Evolutionary conservation across 805 yeast genomes (phyloP).

Genomic region (Lipomyces spencermartinsiae): DNA sequence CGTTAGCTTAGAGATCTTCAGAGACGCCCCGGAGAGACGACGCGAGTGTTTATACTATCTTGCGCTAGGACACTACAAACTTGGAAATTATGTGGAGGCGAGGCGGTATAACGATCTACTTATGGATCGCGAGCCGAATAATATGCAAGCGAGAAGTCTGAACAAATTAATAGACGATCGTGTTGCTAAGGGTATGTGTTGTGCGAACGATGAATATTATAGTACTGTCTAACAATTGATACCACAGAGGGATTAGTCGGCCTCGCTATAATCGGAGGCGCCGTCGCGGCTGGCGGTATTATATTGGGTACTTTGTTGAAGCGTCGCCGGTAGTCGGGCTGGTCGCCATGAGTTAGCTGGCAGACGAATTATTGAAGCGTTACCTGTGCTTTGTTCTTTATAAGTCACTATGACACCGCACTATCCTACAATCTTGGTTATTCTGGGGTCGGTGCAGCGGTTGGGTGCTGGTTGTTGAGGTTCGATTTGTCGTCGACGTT

Average conservation of each 20-base stretch:
- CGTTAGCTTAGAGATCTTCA: conserved; percentile 51
- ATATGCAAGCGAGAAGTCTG: conserved; percentile 74
- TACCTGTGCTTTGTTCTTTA: background rate
- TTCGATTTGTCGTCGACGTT: background rate
- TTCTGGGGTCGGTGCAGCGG: background rate
- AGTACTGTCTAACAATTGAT: background rate
- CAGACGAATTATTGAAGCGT: background rate
- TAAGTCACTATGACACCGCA: background rate
- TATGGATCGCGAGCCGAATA: conserved; percentile 80
- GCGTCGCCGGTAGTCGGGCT: conserved; percentile 10
- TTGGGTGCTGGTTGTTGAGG: background rate
- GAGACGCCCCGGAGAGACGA: conserved; percentile 80
- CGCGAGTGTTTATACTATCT: conserved; percentile 89
- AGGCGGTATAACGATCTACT: conserved; percentile 83
- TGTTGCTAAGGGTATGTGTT: conserved; percentile 61
- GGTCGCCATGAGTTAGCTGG: background rate
- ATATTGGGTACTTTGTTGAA: conserved; percentile 46
- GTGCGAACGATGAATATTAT: background rate
- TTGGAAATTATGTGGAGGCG: conserved; percentile 86
- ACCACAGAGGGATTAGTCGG: conserved; percentile 82
- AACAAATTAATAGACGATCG: conserved; percentile 81
- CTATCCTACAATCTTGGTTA: background rate
- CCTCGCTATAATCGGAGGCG: conserved; percentile 84
- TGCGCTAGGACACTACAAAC: conserved; percentile 83
- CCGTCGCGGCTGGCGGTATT: conserved; percentile 83